Base-by-base conservation (phyloP, 2,329 filamentous ascomycete species). In the Sporothrix humicola region DNA sequence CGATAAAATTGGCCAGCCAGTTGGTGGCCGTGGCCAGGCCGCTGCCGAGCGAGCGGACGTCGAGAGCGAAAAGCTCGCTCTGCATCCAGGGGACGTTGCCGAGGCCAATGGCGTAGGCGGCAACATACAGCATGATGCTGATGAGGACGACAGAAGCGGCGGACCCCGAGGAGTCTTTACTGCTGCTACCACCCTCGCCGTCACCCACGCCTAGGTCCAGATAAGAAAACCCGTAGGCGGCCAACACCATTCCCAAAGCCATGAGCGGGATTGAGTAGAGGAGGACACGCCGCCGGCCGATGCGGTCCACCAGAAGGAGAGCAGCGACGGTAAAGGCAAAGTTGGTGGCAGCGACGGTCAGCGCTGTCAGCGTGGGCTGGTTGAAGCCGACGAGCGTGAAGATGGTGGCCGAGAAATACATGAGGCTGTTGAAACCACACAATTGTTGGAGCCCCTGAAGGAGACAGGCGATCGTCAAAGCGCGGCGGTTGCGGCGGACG, bases 21-120 rank as follows among this genome's bases (percentile, higher is more conserved):
- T 89, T 98, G 7, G 93, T 97, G 5, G 91, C 91, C 8, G 95
- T 95, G 1, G 92, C 88, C 5, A 93, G 81, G 0, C 90, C 90
- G 73, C 91, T 93, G 42, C 93, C 93, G 1, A 93, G 82, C 4
- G 91, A 90, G 68, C 93, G 89, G 63, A 94, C 92, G 44, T 87
- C 86, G 66, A 95, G 85, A 0, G 94, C 92, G 79, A 98, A 98
- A 46, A 97, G 87, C 83, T 98, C 95, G 77, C 91, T 93, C 83
- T 97, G 95, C 87, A 97, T 95, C 95, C 95, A 98, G 0, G 95
- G 95, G 2, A 98, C 94, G 78, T 94, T 97, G 9, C 95, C 95
- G 1, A 98, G 86, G 2, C 95, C 95, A 1, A 95, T 85, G 0
- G 95, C 95, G 80, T 97, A 98, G 0, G 91, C 87, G 9, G 93